Evolutionary conservation across 2,329 filamentous ascomycete genomes (phyloP).

Genomic region (Penicillium decumbens): DNA sequence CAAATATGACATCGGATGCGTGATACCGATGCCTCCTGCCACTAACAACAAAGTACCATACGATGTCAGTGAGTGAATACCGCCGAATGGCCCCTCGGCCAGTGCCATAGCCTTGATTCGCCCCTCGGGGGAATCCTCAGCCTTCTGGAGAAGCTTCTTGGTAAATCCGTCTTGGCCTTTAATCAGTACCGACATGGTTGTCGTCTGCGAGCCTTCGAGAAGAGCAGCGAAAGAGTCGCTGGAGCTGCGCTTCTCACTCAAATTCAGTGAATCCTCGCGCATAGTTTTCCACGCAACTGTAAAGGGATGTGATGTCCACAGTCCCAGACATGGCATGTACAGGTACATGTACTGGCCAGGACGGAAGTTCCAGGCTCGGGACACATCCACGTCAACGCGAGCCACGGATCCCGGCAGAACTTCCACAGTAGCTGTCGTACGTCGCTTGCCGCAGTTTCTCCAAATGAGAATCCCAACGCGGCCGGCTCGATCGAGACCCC

Average conservation of each 20-base stretch:
- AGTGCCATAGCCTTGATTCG: slow-evolving; percentile 27
- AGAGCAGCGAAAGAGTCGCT: slow-evolving; percentile 29
- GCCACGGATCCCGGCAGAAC: slow-evolving; percentile 54
- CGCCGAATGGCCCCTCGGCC: slow-evolving; percentile 36
- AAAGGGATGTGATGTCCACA: slow-evolving; percentile 44
- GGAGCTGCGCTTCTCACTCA: slow-evolving; percentile 27
- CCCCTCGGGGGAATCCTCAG: slow-evolving; percentile 23
- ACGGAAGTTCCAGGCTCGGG: slow-evolving; percentile 31
- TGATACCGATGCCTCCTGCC: slow-evolving; percentile 38
- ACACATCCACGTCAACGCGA: slow-evolving; percentile 38
- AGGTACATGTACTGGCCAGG: slow-evolving; percentile 54
- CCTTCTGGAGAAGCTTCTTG: slow-evolving; percentile 29
- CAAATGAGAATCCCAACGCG: slow-evolving; percentile 48
- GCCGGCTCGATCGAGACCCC: slow-evolving; percentile 40
- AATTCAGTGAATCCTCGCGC: slow-evolving; percentile 7
- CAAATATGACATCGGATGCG: slow-evolving; percentile 34
- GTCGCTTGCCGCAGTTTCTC: slow-evolving; percentile 47
- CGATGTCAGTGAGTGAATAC: slow-evolving; percentile 28
- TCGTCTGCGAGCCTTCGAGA: slow-evolving; percentile 23
- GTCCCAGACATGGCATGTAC: slow-evolving; percentile 48
- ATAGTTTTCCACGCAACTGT: slow-evolving; percentile 39
- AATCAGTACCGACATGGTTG: slow-evolving; percentile 33
- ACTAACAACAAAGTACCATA: slow-evolving; percentile 35
- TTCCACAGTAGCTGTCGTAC: slow-evolving; percentile 51
- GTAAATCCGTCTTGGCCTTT: slow-evolving; percentile 35